phyloP scores from a whole-genome alignment of 805 yeast genomes.

The Teunomyces panamensis region DNA sequence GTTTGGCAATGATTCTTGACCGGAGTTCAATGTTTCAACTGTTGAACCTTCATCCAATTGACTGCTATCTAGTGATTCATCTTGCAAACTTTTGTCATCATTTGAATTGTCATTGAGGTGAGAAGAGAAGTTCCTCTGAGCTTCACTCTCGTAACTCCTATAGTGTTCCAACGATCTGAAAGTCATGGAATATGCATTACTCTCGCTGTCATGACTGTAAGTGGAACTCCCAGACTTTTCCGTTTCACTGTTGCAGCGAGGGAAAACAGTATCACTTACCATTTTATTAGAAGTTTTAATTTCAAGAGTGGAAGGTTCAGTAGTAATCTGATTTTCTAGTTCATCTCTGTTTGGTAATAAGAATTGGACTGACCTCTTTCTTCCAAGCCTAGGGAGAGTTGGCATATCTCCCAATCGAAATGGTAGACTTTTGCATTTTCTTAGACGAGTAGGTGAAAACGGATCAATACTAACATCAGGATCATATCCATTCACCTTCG shows the following conservation, averaged over 20 bases:
- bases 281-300: neutral
- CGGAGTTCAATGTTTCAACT: neutral
- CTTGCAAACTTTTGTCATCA: neutral
- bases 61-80: neutral
- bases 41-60: neutral
- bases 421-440: slow-evolving; percentile 9
- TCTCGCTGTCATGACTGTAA: neutral
- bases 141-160: slow-evolving; percentile 1
- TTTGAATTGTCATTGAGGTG: neutral
- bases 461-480: slow-evolving; percentile 13
- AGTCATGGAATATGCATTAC: neutral
- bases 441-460: slow-evolving; percentile 8
- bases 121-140: neutral
- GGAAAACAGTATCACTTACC: no score
- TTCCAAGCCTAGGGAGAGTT: neutral
- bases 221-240: neutral
- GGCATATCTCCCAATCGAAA: slow-evolving; percentile 1
- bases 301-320: neutral
- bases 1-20: neutral
- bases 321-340: neutral
- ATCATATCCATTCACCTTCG: neutral
- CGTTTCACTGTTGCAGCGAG: neutral
- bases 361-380: slow-evolving; percentile 7
- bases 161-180: slow-evolving; percentile 1
- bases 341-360: neutral